Evolutionary conservation across 169 alveolate genomes (phyloP), one percentile per base, ranked within the genome.

Genomic region (Cryptosporidium andersoni): DNA sequence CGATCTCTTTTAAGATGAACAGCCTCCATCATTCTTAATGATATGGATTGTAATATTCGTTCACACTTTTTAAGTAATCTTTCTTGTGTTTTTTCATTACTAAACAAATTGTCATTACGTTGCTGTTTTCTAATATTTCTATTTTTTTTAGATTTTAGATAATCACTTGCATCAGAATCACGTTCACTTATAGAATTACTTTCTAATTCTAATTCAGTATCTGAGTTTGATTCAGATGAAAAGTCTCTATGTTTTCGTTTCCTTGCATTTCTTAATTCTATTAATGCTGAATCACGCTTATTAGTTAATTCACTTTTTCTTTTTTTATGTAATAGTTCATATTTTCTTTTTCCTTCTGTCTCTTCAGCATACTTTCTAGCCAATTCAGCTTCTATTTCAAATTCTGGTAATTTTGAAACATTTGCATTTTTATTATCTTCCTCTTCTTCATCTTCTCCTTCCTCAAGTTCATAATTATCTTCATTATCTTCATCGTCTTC

Each of bases 311-410:
- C 74, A 56, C 63, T 74, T 43, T 11, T 74, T 52, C 45, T 74
- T 12, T 45, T 74, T 39, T 60, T 74, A 45, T 74, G 60, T 34
- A 74, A 48, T 12, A 74, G 48, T 51, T 74, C 85, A 47, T 74
- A 60, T 52, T 74, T 74, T 58, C 85, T 74, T 43, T 74, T 74
- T 8, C 47, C 85, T 2, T 48, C 68, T 47, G 56, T 51, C 34
- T 62, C 67, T 12, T 39, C 49, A 11, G 55, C 85, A 43, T 74
- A 74, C 12, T 74, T 68, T 34, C 60, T 62, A 2, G 85, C 85
- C 7, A 74, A 42, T 62, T 74, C 67, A 1, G 85, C 85, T 37
- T 74, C 85, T 14, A 66, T 52, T 43, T 74, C 85, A 74, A 74
- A 74, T 58, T 74, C 85, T 39, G 85, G 85, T 2, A 55, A 47